phyloP scores from a whole-genome alignment of 805 yeast species.

The Metschnikowia anglica region DNA sequence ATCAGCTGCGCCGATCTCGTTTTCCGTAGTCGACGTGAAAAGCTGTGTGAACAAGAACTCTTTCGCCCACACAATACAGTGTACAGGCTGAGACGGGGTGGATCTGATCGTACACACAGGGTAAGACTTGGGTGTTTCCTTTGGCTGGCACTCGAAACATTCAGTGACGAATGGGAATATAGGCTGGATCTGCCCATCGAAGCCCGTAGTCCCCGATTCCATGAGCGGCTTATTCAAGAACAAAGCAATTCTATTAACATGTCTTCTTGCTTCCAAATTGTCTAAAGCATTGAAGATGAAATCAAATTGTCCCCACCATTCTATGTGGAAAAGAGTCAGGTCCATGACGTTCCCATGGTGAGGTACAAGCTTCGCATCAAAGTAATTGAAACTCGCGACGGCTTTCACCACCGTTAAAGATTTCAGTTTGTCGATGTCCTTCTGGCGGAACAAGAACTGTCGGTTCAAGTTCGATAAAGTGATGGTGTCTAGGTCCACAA shows the following conservation, averaged over 20 bases:
- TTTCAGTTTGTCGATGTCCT: slow-evolving; percentile 87
- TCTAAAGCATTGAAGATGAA: slow-evolving; percentile 90
- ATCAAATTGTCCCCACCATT: slow-evolving; percentile 73
- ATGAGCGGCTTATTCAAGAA: slow-evolving; percentile 72
- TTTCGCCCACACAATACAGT: slow-evolving; percentile 97
- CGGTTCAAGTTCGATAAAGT: slow-evolving; percentile 90
- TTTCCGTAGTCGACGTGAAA: slow-evolving; percentile 52
- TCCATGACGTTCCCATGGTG: slow-evolving; percentile 90
- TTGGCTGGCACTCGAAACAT: slow-evolving; percentile 89
- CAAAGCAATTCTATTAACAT: slow-evolving; percentile 81
- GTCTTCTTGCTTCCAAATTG: slow-evolving; percentile 86
- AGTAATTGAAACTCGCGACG: slow-evolving; percentile 67
- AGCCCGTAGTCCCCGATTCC: slow-evolving; percentile 96
- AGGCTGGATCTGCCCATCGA: slow-evolving; percentile 91
- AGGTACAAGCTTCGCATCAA: slow-evolving; percentile 61
- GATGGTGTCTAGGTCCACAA: slow-evolving; percentile 94
- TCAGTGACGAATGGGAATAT: slow-evolving; percentile 79
- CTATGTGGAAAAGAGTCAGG: slow-evolving; percentile 60
- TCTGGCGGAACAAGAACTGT: slow-evolving; percentile 85
- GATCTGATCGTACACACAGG: slow-evolving; percentile 97
- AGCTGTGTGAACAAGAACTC: slow-evolving; percentile 81
- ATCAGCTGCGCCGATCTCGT: slow-evolving; percentile 22
- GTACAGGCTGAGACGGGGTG: slow-evolving; percentile 95
- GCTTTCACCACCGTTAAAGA: slow-evolving; percentile 82
- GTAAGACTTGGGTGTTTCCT: slow-evolving; percentile 84